Evolutionary conservation across 495 filamentous ascomycete genomes (phyloP).

Genomic region (Oidiodendron maius): DNA sequence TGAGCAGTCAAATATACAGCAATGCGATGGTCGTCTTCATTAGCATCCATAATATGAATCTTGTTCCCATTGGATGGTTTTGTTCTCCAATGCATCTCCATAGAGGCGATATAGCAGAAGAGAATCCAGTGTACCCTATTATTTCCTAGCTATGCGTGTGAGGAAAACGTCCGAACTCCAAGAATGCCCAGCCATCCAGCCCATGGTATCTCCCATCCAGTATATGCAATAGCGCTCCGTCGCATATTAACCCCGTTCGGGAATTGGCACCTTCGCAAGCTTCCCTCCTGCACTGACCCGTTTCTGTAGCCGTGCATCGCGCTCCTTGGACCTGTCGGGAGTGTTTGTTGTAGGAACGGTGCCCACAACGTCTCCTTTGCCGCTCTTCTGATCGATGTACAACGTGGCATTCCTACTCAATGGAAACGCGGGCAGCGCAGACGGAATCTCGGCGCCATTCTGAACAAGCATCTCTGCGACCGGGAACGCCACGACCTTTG

Average conservation of each 20-base stretch:
- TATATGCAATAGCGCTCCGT: constrained; percentile 8
- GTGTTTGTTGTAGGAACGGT: constrained; percentile 11
- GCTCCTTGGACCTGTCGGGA: constrained; percentile 26
- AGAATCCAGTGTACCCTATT: background rate
- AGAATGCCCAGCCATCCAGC: constrained; percentile 14
- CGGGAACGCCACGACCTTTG: constrained; percentile 57
- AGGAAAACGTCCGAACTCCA: constrained; percentile 16
- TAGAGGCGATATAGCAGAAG: background rate
- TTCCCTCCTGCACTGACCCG: constrained; percentile 56
- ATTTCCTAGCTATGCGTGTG: constrained; percentile 12
- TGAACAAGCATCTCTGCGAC: constrained; percentile 89
- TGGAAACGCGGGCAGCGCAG: constrained; percentile 64
- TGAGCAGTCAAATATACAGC: too few species aligned
- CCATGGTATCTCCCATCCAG: constrained; percentile 21
- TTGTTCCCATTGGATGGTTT: too few species aligned
- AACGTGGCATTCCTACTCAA: constrained; percentile 69
- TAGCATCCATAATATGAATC: constrained; percentile 14
- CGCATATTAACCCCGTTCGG: constrained; percentile 33
- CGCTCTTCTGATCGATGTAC: constrained; percentile 80
- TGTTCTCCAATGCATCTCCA: too few species aligned
- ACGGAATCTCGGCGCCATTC: constrained; percentile 86
- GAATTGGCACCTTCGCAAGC: constrained; percentile 50
- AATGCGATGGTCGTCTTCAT: constrained; percentile 1
- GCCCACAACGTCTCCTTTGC: constrained; percentile 23
- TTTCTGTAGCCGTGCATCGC: constrained; percentile 52